phyloP scores from a whole-genome alignment of 2,329 filamentous ascomycete species.

The Nemania sp. region DNA sequence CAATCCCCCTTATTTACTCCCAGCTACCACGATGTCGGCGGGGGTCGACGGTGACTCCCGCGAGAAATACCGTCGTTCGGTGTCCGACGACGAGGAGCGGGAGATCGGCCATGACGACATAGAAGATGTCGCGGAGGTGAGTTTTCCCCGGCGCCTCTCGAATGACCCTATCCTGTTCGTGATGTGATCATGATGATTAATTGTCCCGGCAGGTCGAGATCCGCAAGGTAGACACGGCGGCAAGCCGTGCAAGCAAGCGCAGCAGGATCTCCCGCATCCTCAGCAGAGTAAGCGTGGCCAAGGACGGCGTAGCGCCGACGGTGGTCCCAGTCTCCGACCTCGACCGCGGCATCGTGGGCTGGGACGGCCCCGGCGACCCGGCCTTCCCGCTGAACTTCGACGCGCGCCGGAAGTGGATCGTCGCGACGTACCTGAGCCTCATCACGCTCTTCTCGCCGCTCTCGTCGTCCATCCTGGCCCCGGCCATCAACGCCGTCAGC shows the following conservation, averaged over 20 bases:
- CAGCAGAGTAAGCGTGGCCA: slow-evolving; percentile 32
- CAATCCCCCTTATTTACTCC: neutral
- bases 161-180: neutral
- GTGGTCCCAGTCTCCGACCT: slow-evolving; percentile 56
- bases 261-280: slow-evolving; percentile 34
- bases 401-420: slow-evolving; percentile 59
- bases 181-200: slow-evolving; percentile 1
- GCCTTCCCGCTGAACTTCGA: slow-evolving; percentile 64
- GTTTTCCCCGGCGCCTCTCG: neutral
- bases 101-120: slow-evolving; percentile 13
- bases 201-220: slow-evolving; percentile 16
- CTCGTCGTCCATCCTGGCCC: slow-evolving; percentile 64
- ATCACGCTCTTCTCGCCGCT: slow-evolving; percentile 71
- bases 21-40: slow-evolving; percentile 1
- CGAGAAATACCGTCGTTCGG: slow-evolving; percentile 17
- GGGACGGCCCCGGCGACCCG: slow-evolving; percentile 63
- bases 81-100: slow-evolving; percentile 17
- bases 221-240: slow-evolving; percentile 19
- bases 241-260: slow-evolving; percentile 21
- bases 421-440: slow-evolving; percentile 58
- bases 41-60: slow-evolving; percentile 1
- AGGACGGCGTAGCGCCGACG: slow-evolving; percentile 42
- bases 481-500: slow-evolving; percentile 51
- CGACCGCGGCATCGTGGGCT: slow-evolving; percentile 59
- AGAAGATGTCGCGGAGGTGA: slow-evolving; percentile 18